Evolutionary conservation across 768 basidiomycete genomes (phyloP).

Genomic region (Ramaria sp.): DNA sequence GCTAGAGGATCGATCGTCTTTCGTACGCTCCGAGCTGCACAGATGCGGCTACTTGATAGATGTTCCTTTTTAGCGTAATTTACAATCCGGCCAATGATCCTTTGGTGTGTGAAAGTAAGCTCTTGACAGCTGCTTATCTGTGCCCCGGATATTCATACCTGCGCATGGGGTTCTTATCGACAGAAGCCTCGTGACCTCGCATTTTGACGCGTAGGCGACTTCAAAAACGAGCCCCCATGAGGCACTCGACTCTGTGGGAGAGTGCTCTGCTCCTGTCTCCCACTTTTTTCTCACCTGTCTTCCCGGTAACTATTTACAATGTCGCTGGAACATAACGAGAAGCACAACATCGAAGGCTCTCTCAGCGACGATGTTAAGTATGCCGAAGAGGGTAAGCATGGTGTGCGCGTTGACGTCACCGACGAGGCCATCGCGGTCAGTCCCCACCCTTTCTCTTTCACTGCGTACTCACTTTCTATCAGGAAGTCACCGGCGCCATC

Average conservation of each 20-base stretch:
- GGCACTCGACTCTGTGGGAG: not conserved
- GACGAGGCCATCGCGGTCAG: conserved; percentile 8
- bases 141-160: not conserved
- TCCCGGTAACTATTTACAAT: not conserved
- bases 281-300: not conserved
- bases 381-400: conserved; percentile 1
- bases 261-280: not conserved
- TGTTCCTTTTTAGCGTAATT: no score
- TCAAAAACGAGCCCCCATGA: not conserved
- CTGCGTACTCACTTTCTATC: not conserved
- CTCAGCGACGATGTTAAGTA: not conserved
- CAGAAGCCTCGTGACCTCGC: not conserved
- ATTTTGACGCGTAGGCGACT: not conserved
- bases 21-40: no score
- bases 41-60: no score
- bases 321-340: not conserved
- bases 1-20: no score
- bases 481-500: conserved; percentile 8
- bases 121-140: not conserved
- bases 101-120: no score
- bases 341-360: not conserved
- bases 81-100: no score
- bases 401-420: not conserved
- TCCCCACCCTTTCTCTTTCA: not conserved
- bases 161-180: not conserved